Evolutionary conservation across 805 yeast genomes (phyloP), one percentile per base, ranked within the genome.

Genomic region (Lipomyces chichibuensis): DNA sequence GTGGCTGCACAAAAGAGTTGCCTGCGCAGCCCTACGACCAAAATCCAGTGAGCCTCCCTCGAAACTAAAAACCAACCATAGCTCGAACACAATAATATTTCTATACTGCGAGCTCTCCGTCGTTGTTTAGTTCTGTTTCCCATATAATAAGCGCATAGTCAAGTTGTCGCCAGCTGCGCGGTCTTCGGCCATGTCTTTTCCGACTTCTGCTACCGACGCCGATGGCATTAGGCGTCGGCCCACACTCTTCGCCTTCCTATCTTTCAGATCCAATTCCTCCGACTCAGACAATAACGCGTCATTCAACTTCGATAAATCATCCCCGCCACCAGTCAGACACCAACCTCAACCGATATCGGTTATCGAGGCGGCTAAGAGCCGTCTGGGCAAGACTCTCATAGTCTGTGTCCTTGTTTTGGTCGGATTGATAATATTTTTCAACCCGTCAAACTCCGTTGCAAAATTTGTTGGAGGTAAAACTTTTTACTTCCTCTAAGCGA

Each of bases 191-290:
- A 60, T 64, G 64, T 57, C 66, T n/a, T 63, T 54, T 29, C 65
- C 67, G 58, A 62, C 64, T 57, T 39, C 67, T 14, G 27, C 56
- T 9, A 43, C 62, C 43, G 67, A 62, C 14, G 62, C 43, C 43
- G 58, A 66, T 60, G 71, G 71, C 39, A 67, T 69, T 29, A 61
- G 71, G n/a, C 71, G 71, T 39, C 70, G 71, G 20, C 71, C 71
- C 1, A 53, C 57, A 11, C 23, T 69, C 57, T 66, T 69, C 57
- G 63, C 71, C 23, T 67, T 69, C 60, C 63, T 69, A 46, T 69
- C 71, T 29, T 69, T 69, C 58, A 56, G 71, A 53, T 35, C 70
- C 20, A 55, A 35, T 20, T 25, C 54, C 57, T 23, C 59, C 62
- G 17, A 33, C 43, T 39, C 35, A 33, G 17, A 20, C 23, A 9